phyloP scores from a whole-genome alignment of 345 rosid genomes.

The Arabis alpina region DNA sequence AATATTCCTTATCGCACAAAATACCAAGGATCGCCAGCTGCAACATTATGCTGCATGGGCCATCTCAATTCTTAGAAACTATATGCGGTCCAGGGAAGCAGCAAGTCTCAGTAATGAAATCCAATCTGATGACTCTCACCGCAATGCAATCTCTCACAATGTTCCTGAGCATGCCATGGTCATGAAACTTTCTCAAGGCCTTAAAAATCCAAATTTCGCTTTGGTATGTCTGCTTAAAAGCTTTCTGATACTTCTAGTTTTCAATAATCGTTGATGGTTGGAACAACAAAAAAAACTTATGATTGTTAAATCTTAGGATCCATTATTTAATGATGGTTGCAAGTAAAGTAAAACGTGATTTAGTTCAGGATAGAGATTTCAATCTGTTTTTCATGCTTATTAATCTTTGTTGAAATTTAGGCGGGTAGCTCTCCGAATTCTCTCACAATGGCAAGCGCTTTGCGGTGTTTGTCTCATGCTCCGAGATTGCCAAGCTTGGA shows the following conservation, averaged over 20 bases:
- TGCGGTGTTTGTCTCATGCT: slow-evolving; percentile 80
- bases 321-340: not conserved
- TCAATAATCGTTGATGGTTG: slow-evolving; percentile 13
- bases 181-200: slow-evolving; percentile 70
- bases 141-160: slow-evolving; percentile 52
- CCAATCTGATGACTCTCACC: slow-evolving; percentile 46
- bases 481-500: slow-evolving; percentile 82
- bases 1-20: slow-evolving; percentile 80
- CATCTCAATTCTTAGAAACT: slow-evolving; percentile 69
- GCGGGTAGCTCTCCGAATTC: slow-evolving; percentile 40
- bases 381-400: slow-evolving; percentile 25
- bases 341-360: slow-evolving; percentile 1
- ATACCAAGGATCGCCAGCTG: slow-evolving; percentile 66
- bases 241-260: slow-evolving; percentile 21
- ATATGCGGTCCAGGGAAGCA: slow-evolving; percentile 62
- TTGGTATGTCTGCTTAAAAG: slow-evolving; percentile 50
- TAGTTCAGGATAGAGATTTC: slow-evolving; percentile 14
- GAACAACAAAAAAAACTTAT: not conserved
- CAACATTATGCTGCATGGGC: slow-evolving; percentile 91
- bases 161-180: slow-evolving; percentile 69
- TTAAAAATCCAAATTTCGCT: slow-evolving; percentile 52
- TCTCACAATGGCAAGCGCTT: slow-evolving; percentile 52
- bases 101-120: slow-evolving; percentile 34
- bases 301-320: not conserved
- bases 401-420: slow-evolving; percentile 47